A percentile compares a stretch with the other conserved stretches of the same genome.
phyloP scores from a whole-genome alignment of 768 basidiomycete species.

The Lactarius pseudohatsudake region DNA sequence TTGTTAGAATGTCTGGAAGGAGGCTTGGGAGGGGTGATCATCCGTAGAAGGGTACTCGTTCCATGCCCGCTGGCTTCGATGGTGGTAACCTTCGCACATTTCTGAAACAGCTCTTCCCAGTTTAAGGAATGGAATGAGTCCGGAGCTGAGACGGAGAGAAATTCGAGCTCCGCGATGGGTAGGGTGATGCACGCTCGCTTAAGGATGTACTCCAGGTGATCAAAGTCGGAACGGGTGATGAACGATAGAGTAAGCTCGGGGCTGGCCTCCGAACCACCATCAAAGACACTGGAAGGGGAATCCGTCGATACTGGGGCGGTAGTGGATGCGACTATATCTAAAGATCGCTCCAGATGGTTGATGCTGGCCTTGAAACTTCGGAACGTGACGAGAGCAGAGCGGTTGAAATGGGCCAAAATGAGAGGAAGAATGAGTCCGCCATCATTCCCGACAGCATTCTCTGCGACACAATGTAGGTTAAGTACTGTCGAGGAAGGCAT shows the following conservation, averaged over 20 bases:
- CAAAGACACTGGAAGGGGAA: background rate
- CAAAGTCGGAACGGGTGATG: background rate
- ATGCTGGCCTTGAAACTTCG: background rate
- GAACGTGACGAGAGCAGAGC: background rate
- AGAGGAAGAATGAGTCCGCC: constrained; percentile 5
- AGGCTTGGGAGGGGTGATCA: constrained; percentile 3
- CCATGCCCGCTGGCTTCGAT: constrained; percentile 7
- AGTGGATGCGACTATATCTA: background rate
- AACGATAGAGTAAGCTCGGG: constrained; percentile 5
- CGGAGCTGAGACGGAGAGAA: constrained; percentile 8
- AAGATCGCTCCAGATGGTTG: background rate
- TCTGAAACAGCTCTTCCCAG: constrained; percentile 9
- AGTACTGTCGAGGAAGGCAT: constrained; percentile 7
- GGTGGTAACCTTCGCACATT: constrained; percentile 1
- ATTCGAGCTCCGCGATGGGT: constrained; percentile 8
- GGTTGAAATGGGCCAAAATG: constrained; percentile 4
- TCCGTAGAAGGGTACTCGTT: constrained; percentile 1
- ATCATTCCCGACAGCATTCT: background rate
- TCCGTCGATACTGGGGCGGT: background rate
- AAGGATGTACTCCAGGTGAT: background rate
- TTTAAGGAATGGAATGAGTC: background rate
- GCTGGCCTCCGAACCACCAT: background rate
- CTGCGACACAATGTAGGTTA: constrained; percentile 5
- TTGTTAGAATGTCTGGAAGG: no score
- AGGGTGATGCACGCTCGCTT: background rate